phyloP scores from a whole-genome alignment of 352 stramenopile species.

The Globisporangium paroecandrum region DNA sequence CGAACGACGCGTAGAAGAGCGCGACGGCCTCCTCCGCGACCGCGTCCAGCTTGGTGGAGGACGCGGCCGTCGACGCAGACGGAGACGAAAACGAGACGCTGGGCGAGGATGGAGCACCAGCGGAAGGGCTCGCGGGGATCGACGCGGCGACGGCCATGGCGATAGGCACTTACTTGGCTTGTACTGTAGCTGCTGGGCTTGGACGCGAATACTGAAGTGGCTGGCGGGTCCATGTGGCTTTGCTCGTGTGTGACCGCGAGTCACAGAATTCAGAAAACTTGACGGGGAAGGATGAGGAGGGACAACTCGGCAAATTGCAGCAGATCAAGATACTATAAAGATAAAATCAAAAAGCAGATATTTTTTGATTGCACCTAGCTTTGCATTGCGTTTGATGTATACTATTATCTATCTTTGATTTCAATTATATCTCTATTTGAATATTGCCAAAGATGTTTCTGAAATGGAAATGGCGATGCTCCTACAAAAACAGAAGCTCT shows the following conservation, averaged over 20 bases:
- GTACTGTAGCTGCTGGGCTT: neutral
- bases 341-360: neutral
- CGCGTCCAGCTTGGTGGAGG: constrained; percentile 21
- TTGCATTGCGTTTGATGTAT: neutral
- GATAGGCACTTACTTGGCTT: neutral
- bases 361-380: too few species aligned
- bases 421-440: neutral
- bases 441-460: neutral
- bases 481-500: constrained; percentile 7
- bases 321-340: neutral
- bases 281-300: neutral
- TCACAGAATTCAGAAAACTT: neutral
- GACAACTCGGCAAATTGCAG: neutral
- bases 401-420: neutral
- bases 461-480: neutral
- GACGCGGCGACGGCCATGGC: constrained; percentile 12
- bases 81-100: neutral
- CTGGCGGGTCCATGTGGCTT: neutral
- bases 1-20: constrained; percentile 63
- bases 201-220: constrained; percentile 14
- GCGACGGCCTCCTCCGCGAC: constrained; percentile 51
- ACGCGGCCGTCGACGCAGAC: neutral
- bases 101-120: neutral
- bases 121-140: constrained; percentile 2
- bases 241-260: neutral